phyloP scores from a whole-genome alignment of 495 filamentous ascomycete genomes.

The Penicillium taxi region DNA sequence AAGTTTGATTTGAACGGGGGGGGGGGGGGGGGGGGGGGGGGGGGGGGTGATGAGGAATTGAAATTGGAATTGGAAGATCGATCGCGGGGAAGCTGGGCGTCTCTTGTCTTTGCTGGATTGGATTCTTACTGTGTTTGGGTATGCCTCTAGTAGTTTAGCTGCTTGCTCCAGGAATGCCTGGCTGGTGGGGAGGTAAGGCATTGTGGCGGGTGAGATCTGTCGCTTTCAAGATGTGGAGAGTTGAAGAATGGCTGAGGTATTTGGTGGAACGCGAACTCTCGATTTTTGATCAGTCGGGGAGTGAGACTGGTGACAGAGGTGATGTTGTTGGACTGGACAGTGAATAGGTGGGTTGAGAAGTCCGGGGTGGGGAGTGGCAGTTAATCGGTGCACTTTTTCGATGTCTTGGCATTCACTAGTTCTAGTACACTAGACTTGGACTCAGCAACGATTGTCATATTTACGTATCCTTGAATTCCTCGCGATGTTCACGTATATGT shows the following conservation, averaged over 20 bases:
- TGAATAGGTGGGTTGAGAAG: slow-evolving; percentile 1
- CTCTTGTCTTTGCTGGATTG: neutral
- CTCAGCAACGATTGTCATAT: too few species aligned
- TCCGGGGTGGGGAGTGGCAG: slow-evolving; percentile 13
- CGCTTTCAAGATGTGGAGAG: slow-evolving; percentile 6
- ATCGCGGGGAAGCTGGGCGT: neutral
- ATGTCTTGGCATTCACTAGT: slow-evolving; percentile 20
- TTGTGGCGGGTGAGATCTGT: slow-evolving; percentile 23
- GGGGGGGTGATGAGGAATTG: slow-evolving; percentile 1
- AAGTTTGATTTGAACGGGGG: neutral
- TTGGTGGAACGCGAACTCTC: too few species aligned
- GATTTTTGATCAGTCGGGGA: neutral
- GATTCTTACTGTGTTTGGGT: slow-evolving; percentile 51
- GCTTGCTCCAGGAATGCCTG: slow-evolving; percentile 60
- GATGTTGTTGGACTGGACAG: neutral
- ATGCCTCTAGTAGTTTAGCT: slow-evolving; percentile 52
- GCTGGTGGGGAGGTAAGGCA: slow-evolving; percentile 55
- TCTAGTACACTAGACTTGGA: too few species aligned
- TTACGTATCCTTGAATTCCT: too few species aligned
- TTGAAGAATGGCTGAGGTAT: too few species aligned
- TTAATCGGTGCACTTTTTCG: slow-evolving; percentile 23
- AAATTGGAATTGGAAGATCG: neutral
- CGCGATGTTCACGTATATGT: too few species aligned
- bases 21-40: slow-evolving; percentile 4
- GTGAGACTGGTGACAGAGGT: slow-evolving; percentile 1